Evolutionary conservation across 1,139 yeast species (phyloP).

Genomic region (Geotrichum carabidarum): DNA sequence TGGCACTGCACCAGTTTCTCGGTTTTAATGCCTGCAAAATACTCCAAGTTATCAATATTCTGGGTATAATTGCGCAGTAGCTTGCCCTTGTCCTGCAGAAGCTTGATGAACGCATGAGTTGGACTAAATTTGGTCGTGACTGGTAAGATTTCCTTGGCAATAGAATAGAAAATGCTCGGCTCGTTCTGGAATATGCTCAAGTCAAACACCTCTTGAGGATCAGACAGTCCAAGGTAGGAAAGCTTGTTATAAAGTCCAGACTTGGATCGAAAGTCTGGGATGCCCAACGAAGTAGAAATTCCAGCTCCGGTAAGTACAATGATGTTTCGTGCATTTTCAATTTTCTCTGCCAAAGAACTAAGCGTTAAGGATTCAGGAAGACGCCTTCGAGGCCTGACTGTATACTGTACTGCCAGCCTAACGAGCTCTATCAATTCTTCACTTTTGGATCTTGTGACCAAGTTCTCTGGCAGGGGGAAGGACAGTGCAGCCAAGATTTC

Average conservation of each 20-base stretch:
- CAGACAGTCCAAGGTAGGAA: slow-evolving; percentile 65
- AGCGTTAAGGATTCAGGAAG: slow-evolving; percentile 41
- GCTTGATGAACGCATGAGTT: slow-evolving; percentile 73
- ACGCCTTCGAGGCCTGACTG: slow-evolving; percentile 30
- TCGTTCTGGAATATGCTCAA: slow-evolving; percentile 66
- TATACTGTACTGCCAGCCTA: slow-evolving; percentile 32
- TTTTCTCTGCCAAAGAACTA: slow-evolving; percentile 54
- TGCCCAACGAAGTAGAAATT: slow-evolving; percentile 85
- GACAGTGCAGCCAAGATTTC: slow-evolving; percentile 41
- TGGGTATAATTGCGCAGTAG: slow-evolving; percentile 87
- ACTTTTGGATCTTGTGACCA: slow-evolving; percentile 20
- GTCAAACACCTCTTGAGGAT: slow-evolving; percentile 94
- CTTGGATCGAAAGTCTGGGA: slow-evolving; percentile 91
- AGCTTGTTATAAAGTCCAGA: slow-evolving; percentile 73
- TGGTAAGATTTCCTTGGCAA: slow-evolving; percentile 85
- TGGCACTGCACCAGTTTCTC: slow-evolving; percentile 87
- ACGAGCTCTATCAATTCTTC: slow-evolving; percentile 16
- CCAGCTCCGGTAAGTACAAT: slow-evolving; percentile 94
- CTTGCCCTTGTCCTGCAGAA: slow-evolving; percentile 72
- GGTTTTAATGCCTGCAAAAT: slow-evolving; percentile 66
- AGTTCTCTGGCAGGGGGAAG: slow-evolving; percentile 32
- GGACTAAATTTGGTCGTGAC: slow-evolving; percentile 64
- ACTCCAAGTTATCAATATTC: slow-evolving; percentile 87
- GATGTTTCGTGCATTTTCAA: slow-evolving; percentile 55
- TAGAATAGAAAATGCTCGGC: slow-evolving; percentile 77